Conservation (phyloP, 2,329 filamentous ascomycete genomes). For the Aspergillus latus region DNA sequence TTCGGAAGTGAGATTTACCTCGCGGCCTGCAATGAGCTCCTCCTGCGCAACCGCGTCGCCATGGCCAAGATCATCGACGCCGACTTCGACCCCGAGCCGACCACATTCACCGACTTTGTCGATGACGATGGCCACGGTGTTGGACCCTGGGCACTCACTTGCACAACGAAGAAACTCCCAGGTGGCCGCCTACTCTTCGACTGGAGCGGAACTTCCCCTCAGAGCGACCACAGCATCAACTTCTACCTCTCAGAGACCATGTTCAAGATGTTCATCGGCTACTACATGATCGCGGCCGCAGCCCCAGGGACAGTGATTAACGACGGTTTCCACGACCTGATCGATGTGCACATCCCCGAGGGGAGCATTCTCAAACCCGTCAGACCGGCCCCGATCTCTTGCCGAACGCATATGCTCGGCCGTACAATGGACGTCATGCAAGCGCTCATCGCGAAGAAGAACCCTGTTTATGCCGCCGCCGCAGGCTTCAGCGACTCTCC, state of each 20-base stretch:
- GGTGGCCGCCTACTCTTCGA: conserved; percentile 49
- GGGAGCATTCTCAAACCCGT: conserved; percentile 50
- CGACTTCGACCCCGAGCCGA: conserved; percentile 45
- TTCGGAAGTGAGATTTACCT: conserved; percentile 49
- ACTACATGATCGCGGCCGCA: conserved; percentile 49
- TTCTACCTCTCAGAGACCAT: conserved; percentile 51
- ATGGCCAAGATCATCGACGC: conserved; percentile 49
- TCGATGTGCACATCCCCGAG: conserved; percentile 49
- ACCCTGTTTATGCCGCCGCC: conserved; percentile 48
- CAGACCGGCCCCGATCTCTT: conserved; percentile 49
- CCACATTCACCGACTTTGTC: conserved; percentile 51
- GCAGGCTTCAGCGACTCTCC: conserved; percentile 54
- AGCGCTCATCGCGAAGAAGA: conserved; percentile 51
- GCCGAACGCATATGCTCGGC: conserved; percentile 51
- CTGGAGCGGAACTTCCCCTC: conserved; percentile 51
- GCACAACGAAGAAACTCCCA: conserved; percentile 47
- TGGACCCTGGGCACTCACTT: conserved; percentile 50
- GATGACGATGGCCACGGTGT: conserved; percentile 50
- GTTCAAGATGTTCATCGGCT: conserved; percentile 55
- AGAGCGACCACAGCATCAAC: conserved; percentile 50
- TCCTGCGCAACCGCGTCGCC: conserved; percentile 46
- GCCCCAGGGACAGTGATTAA: conserved; percentile 52
- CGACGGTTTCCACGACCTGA: conserved; percentile 52
- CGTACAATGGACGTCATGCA: conserved; percentile 52
- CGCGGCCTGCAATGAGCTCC: conserved; percentile 47